A percentile compares a stretch with the other conserved stretches of the same genome.
Evolutionary conservation across 805 yeast genomes (phyloP).

Genomic region (Metschnikowia gelsemii): DNA sequence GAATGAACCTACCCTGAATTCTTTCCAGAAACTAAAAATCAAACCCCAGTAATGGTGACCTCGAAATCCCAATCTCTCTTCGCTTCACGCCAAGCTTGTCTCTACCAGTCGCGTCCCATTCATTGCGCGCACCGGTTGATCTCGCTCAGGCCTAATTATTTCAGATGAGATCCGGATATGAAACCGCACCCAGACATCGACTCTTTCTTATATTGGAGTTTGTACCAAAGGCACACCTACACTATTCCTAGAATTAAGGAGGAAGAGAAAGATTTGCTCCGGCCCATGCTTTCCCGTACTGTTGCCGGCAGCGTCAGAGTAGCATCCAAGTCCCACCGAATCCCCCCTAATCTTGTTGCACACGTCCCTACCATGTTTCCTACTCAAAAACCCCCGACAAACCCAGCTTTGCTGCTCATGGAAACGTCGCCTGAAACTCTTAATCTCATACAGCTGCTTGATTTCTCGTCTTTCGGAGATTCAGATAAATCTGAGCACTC

Average conservation of each 20-base stretch:
- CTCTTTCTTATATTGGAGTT: too few species aligned
- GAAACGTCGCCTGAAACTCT: slow-evolving; percentile 17
- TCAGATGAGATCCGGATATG: too few species aligned
- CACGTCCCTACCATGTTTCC: slow-evolving; percentile 11
- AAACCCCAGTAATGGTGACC: too few species aligned
- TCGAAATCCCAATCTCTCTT: too few species aligned
- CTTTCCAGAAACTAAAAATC: too few species aligned
- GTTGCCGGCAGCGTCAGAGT: slow-evolving; percentile 1
- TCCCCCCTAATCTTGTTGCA: background rate
- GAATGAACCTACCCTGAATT: too few species aligned
- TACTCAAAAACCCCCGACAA: background rate
- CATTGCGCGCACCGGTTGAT: too few species aligned
- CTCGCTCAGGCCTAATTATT: too few species aligned
- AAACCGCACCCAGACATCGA: too few species aligned
- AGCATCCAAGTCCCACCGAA: slow-evolving; percentile 1
- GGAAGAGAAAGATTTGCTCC: slow-evolving; percentile 4
- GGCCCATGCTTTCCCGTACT: slow-evolving; percentile 8
- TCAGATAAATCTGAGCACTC: slow-evolving; percentile 6
- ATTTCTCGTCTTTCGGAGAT: slow-evolving; percentile 22
- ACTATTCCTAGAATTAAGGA: too few species aligned
- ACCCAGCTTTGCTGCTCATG: slow-evolving; percentile 2
- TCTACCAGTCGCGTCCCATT: too few species aligned
- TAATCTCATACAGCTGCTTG: slow-evolving; percentile 14
- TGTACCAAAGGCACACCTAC: background rate
- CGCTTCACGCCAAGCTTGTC: too few species aligned